These are phyloP conservation scores for Astragalus glycyphyllos DNA, from an alignment of 306 rosid species.

Conservation along the genomic window DNA sequence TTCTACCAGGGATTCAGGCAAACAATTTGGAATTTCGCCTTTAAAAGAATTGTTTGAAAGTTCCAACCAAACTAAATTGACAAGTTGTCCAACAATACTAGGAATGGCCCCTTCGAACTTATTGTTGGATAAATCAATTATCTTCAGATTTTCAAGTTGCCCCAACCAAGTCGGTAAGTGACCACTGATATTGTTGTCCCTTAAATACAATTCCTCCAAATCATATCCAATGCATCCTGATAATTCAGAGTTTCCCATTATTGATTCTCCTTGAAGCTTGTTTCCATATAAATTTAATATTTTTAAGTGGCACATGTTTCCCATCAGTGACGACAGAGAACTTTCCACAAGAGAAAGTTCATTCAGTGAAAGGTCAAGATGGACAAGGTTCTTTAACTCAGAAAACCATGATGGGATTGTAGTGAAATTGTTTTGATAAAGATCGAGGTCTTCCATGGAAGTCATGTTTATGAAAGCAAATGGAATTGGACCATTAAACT, in stretches of 20 bases:
- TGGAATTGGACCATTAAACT: no score
- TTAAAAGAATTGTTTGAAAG: not conserved
- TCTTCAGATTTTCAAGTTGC: slow-evolving; percentile 2
- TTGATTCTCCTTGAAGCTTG: not conserved
- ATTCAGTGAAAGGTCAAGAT: fast-evolving
- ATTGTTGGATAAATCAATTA: slow-evolving; percentile 11
- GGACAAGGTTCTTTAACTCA: not conserved
- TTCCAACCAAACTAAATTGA: not conserved
- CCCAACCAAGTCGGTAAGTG: slow-evolving; percentile 18
- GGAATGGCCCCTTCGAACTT: not conserved
- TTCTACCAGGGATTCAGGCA: no score
- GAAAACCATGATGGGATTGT: slow-evolving; percentile 25
- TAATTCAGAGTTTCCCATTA: not conserved
- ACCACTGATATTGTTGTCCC: not conserved
- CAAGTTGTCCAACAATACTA: not conserved
- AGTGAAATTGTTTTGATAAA: not conserved
- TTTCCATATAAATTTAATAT: not conserved
- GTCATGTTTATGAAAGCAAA: not conserved
- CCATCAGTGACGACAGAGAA: not conserved
- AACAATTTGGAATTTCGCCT: no score
- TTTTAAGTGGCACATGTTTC: not conserved
- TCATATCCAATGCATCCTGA: slow-evolving; percentile 17
- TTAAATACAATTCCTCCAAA: not conserved
- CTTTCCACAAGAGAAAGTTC: not conserved
- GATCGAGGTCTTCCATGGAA: not conserved